Conservation (phyloP, 495 filamentous ascomycete species). For the Hapsidospora chrysogenum region DNA sequence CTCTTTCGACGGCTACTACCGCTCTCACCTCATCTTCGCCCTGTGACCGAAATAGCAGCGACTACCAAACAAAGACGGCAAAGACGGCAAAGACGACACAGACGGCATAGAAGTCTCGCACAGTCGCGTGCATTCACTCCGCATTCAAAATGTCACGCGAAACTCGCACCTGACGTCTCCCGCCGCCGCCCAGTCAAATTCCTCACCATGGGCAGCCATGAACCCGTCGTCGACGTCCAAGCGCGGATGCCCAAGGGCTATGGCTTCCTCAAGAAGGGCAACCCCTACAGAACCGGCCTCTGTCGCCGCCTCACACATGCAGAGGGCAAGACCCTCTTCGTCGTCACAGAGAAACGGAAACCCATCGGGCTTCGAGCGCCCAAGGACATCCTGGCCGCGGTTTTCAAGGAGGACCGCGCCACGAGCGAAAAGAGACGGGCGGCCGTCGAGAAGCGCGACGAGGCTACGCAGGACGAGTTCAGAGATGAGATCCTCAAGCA, state of each 20-base stretch:
- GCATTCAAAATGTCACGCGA: no score
- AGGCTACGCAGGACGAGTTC: constrained; percentile 11
- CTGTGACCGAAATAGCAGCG: no score
- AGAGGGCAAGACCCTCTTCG: constrained; percentile 13
- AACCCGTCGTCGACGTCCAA: constrained; percentile 6
- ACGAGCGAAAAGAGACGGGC: constrained; percentile 12
- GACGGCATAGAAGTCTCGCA: no score
- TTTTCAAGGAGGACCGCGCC: constrained; percentile 8
- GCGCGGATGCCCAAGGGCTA: constrained; percentile 16
- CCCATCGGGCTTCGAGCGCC: constrained; percentile 21
- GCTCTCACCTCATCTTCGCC: no score
- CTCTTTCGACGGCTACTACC: no score
- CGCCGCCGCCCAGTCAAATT: no score
- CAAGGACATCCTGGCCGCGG: constrained; percentile 9
- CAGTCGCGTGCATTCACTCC: no score
- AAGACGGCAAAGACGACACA: no score
- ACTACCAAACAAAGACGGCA: no score
- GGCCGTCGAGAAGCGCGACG: constrained; percentile 13
- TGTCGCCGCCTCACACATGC: constrained; percentile 18
- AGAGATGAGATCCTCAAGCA: constrained; percentile 8
- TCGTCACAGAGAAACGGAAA: constrained; percentile 10
- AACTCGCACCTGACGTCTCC: no score
- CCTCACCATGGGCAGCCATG: no score
- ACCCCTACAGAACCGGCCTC: constrained; percentile 19
- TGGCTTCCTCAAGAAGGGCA: constrained; percentile 18